Evolutionary conservation across 306 rosid genomes (phyloP).

Genomic region (Lathyrus tuberosus): DNA sequence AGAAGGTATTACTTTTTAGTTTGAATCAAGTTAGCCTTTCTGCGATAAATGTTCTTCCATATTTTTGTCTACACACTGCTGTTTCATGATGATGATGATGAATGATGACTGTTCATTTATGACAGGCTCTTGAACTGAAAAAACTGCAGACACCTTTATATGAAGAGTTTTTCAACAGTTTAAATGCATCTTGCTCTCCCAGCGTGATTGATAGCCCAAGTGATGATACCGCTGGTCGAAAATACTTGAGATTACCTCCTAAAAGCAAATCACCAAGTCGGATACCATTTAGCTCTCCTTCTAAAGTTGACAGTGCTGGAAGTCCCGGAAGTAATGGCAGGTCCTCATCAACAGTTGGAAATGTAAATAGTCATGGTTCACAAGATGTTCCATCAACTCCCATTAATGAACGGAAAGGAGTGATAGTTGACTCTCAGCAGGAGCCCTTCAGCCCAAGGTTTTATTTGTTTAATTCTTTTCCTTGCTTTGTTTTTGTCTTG

Average conservation of each 20-base stretch:
- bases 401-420: conserved; percentile 50
- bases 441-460: conserved; percentile 90
- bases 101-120: conserved; percentile 37
- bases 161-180: conserved; percentile 91
- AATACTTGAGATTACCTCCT: conserved; percentile 90
- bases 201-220: conserved; percentile 52
- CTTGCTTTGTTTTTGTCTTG: conserved; percentile 31
- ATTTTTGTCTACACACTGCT: conserved; percentile 20
- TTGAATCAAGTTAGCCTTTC: conserved; percentile 20
- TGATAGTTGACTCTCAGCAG: conserved; percentile 63
- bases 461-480: conserved; percentile 38
- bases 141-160: conserved; percentile 91
- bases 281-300: conserved; percentile 58
- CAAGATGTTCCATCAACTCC: conserved; percentile 71
- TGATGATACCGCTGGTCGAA: conserved; percentile 64
- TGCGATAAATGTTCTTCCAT: conserved; percentile 21
- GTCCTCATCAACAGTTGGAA: conserved; percentile 56
- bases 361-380: conserved; percentile 53
- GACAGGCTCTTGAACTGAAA: conserved; percentile 93
- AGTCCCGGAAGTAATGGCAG: conserved; percentile 85
- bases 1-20: conserved; percentile 68
- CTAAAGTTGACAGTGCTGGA: conserved; percentile 66
- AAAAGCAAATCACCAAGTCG: conserved; percentile 91
- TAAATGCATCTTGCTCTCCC: conserved; percentile 73
- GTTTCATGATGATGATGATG: conserved; percentile 38